Evolutionary conservation across 768 basidiomycete genomes (phyloP).

Genomic region (Termitomyces sp.): DNA sequence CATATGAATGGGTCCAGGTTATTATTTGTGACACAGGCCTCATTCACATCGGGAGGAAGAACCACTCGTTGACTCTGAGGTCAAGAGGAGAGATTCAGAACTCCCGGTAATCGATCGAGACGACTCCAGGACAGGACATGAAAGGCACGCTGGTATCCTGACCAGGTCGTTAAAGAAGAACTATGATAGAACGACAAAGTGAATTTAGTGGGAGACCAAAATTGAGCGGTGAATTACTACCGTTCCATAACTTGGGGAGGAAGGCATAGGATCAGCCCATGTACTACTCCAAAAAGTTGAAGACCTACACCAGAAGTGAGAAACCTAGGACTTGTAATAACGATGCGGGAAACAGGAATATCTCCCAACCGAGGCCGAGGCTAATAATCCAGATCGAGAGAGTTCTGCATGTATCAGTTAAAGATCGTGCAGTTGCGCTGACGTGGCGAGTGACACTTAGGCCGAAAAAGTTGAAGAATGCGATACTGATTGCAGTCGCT

Average conservation of each 20-base stretch:
- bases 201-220: constrained; percentile 4
- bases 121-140: constrained; percentile 31
- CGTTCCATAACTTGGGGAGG: constrained; percentile 70
- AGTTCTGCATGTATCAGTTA: constrained; percentile 94
- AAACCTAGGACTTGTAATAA: constrained; percentile 83
- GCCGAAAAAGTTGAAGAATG: constrained; percentile 86
- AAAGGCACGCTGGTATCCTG: constrained; percentile 55
- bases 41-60: background rate
- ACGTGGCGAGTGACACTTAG: constrained; percentile 87
- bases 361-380: constrained; percentile 88
- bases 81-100: background rate
- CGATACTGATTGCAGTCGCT: constrained; percentile 73
- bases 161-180: constrained; percentile 92
- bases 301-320: constrained; percentile 77
- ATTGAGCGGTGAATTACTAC: constrained; percentile 34
- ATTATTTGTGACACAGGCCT: background rate
- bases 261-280: constrained; percentile 8
- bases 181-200: constrained; percentile 28
- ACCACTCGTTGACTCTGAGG: background rate
- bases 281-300: background rate
- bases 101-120: background rate
- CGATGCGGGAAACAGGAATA: constrained; percentile 75
- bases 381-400: constrained; percentile 95
- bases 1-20: background rate
- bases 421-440: constrained; percentile 85